Percentiles rank a stretch among this genome's conserved stretches.
Conservation (phyloP, 2,329 filamentous ascomycete species). For the Apiospora pterosperma region DNA sequence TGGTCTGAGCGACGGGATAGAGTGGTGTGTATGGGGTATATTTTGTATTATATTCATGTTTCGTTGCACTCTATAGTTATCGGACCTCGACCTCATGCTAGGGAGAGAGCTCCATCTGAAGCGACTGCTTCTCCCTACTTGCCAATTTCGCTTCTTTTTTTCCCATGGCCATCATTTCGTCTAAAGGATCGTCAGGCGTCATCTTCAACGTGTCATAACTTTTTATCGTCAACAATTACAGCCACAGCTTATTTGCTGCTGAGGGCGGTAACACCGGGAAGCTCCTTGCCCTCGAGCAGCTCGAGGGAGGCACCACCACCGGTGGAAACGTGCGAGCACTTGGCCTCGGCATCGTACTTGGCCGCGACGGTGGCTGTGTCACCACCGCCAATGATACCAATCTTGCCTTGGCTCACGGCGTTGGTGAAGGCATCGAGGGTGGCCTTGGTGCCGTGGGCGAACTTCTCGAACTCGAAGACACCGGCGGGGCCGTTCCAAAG, state of each 20-base stretch:
- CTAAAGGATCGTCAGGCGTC: background rate
- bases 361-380: conserved; percentile 97
- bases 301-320: conserved; percentile 94
- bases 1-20: background rate
- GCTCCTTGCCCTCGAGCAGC: conserved; percentile 95
- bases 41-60: conserved; percentile 8
- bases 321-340: conserved; percentile 97
- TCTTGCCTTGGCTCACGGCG: conserved; percentile 79
- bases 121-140: background rate
- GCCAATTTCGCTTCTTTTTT: background rate
- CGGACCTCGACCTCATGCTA: background rate
- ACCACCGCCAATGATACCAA: conserved; percentile 97
- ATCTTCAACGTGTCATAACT: conserved; percentile 1
- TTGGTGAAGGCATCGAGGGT: conserved; percentile 86
- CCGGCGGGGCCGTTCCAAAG: conserved; percentile 98
- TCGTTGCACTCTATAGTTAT: background rate
- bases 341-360: conserved; percentile 92
- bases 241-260: conserved; percentile 62
- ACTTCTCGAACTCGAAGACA: conserved; percentile 96
- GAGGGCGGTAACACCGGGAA: conserved; percentile 89
- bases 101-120: no score
- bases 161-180: background rate
- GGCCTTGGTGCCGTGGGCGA: conserved; percentile 86
- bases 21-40: background rate
- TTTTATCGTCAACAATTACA: background rate